Evolutionary conservation across 768 basidiomycete species (phyloP).

Genomic region (Amanita polypyramis): DNA sequence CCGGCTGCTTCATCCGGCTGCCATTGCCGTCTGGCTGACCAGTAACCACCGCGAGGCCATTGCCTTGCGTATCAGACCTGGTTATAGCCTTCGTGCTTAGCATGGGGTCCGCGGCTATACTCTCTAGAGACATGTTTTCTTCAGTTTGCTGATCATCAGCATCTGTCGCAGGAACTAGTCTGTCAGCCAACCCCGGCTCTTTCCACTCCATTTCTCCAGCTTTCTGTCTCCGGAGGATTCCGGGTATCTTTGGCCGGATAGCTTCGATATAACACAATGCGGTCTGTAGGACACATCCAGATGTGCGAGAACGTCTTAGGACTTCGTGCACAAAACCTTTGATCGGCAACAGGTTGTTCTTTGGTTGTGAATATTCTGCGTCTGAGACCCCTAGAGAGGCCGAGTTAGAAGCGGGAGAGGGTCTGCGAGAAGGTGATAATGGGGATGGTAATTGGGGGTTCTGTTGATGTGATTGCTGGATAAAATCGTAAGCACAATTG

Average conservation of each 20-base stretch:
- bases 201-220: slow-evolving; percentile 28
- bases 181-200: slow-evolving; percentile 30
- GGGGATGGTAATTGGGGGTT: slow-evolving; percentile 32
- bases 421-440: slow-evolving; percentile 29
- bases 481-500: slow-evolving; percentile 8
- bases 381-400: slow-evolving; percentile 12
- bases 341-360: slow-evolving; percentile 38
- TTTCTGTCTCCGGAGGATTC: slow-evolving; percentile 43
- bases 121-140: slow-evolving; percentile 14
- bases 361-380: slow-evolving; percentile 1
- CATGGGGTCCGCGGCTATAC: not conserved
- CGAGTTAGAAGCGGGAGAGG: slow-evolving; percentile 5
- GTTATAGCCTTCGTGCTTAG: not conserved
- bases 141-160: slow-evolving; percentile 31
- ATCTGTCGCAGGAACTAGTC: slow-evolving; percentile 31
- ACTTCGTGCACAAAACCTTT: slow-evolving; percentile 83
- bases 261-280: slow-evolving; percentile 85
- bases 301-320: slow-evolving; percentile 76
- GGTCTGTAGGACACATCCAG: slow-evolving; percentile 75
- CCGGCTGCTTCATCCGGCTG: slow-evolving; percentile 10
- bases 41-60: not conserved
- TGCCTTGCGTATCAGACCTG: not conserved
- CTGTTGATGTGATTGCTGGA: slow-evolving; percentile 11
- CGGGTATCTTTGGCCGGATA: slow-evolving; percentile 60
- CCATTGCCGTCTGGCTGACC: slow-evolving; percentile 11